phyloP scores from a whole-genome alignment of 257 asterid species.

The Rubia yunnanensis region DNA sequence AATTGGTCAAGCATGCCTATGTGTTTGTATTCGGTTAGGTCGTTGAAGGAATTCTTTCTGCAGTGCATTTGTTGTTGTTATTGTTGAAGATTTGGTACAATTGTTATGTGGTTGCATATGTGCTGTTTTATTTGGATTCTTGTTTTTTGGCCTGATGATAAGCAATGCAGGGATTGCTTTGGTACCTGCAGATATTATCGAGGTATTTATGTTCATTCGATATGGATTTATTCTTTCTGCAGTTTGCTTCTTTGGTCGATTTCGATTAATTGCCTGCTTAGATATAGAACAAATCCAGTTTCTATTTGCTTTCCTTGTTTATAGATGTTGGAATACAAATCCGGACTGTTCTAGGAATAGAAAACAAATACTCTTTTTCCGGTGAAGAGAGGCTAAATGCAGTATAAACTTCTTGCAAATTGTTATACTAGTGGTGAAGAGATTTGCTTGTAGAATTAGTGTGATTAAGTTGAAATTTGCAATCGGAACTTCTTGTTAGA shows the following conservation, averaged over 20 bases:
- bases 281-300: background rate
- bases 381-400: background rate
- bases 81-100: background rate
- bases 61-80: background rate
- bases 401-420: background rate
- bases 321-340: too few species aligned
- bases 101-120: constrained; percentile 9
- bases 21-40: background rate
- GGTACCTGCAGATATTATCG: constrained; percentile 15
- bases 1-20: background rate
- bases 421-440: background rate
- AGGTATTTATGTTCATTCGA: constrained; percentile 20
- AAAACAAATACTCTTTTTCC: too few species aligned
- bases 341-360: background rate
- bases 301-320: background rate
- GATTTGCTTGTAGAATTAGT: background rate
- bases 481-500: background rate
- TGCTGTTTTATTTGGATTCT: background rate
- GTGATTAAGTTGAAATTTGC: background rate
- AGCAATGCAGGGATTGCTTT: constrained; percentile 18
- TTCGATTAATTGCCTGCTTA: background rate
- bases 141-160: constrained; percentile 12
- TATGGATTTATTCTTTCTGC: background rate
- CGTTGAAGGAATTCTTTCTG: background rate
- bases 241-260: background rate